phyloP scores from a whole-genome alignment of 2,329 filamentous ascomycete species.

The Stagonosporopsis vannaccii region DNA sequence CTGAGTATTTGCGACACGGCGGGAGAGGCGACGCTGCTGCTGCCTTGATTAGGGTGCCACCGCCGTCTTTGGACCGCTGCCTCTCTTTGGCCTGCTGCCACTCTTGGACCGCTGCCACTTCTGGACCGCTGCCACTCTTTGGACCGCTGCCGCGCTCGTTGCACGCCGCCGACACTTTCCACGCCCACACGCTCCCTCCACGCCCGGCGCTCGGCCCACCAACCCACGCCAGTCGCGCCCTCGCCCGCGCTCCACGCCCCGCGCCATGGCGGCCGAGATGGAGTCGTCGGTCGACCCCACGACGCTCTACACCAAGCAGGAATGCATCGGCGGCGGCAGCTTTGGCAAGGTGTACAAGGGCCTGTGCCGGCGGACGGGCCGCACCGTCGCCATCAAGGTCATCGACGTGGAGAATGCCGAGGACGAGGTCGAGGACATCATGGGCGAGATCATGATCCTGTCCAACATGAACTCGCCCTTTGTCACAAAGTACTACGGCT shows the following conservation, averaged over 20 bases:
- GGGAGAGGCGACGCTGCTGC: not conserved
- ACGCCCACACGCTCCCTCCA: not conserved
- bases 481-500: constrained; percentile 97
- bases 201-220: too few relatives aligned
- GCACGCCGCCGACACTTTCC: too few relatives aligned
- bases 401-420: constrained; percentile 99
- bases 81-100: not conserved
- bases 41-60: too few relatives aligned
- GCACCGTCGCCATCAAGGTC: constrained; percentile 96
- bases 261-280: constrained; percentile 37
- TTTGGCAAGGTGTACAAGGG: constrained; percentile 99
- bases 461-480: constrained; percentile 95
- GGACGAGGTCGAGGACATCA: constrained; percentile 99
- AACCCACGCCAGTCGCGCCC: not conserved
- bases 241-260: too few relatives aligned
- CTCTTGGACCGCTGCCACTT: too few relatives aligned
- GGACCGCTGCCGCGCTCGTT: not conserved
- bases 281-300: constrained; percentile 78
- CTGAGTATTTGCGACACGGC: not conserved
- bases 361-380: constrained; percentile 90
- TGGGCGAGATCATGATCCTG: constrained; percentile 96
- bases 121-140: too few relatives aligned
- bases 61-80: not conserved
- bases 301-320: constrained; percentile 83
- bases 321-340: constrained; percentile 84